A percentile compares a stretch with the other conserved stretches of the same genome.
These are phyloP conservation scores for Pichia kudriavzevii DNA, from an alignment of 1,139 yeast species.

Conservation along the genomic window DNA sequence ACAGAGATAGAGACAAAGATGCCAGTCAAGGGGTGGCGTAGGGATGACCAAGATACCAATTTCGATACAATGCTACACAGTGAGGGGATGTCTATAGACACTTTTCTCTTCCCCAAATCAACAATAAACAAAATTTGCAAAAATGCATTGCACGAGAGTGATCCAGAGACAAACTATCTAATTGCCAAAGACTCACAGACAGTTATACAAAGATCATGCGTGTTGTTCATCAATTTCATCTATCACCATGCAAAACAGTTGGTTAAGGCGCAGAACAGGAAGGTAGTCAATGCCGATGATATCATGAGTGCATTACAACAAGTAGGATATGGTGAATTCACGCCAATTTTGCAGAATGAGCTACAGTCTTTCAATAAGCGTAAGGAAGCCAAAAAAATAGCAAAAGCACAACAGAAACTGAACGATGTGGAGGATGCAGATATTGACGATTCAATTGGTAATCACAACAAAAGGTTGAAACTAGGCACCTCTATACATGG, in stretches of 20 bases:
- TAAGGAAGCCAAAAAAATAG: constrained; percentile 34
- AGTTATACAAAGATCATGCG: constrained; percentile 65
- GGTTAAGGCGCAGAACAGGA: constrained; percentile 46
- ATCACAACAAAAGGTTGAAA: constrained; percentile 16
- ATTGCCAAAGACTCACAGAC: constrained; percentile 58
- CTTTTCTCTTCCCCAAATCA: constrained; percentile 55
- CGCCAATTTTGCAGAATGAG: constrained; percentile 46
- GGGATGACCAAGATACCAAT: constrained; percentile 58
- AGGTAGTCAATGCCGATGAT: constrained; percentile 61
- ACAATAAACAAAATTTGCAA: constrained; percentile 56
- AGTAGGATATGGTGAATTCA: constrained; percentile 48
- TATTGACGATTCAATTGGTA: constrained; percentile 19
- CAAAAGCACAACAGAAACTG: constrained; percentile 19
- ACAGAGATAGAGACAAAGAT: too few species aligned
- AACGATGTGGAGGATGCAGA: constrained; percentile 25
- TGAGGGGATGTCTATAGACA: constrained; percentile 59
- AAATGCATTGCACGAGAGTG: constrained; percentile 28
- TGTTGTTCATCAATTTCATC: constrained; percentile 64
- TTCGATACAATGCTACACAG: constrained; percentile 40
- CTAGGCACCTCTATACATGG: background rate
- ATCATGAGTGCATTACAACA: constrained; percentile 49
- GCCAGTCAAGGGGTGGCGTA: constrained; percentile 86
- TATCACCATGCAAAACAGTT: constrained; percentile 54
- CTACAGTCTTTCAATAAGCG: constrained; percentile 38
- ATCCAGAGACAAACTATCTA: constrained; percentile 19